Conservation (phyloP, 2,329 filamentous ascomycete genomes). For the Apiospora arundinis region DNA sequence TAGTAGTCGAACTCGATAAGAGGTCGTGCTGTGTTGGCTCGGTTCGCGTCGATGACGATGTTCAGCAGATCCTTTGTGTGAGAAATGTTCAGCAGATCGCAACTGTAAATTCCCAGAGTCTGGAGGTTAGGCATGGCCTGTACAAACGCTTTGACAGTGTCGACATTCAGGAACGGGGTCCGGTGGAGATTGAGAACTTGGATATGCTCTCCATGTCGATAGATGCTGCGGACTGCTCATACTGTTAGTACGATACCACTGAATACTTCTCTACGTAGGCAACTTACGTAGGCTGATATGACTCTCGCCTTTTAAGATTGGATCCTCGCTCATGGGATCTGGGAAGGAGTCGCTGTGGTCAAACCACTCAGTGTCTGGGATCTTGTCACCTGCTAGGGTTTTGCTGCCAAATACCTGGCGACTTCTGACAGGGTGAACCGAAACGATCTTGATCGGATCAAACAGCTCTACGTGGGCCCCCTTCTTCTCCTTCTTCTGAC, state of each 20-base stretch:
- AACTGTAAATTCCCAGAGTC: slow-evolving; percentile 36
- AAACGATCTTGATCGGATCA: background rate
- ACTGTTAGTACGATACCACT: background rate
- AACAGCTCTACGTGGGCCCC: background rate
- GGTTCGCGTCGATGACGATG: slow-evolving; percentile 28
- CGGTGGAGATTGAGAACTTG: slow-evolving; percentile 35
- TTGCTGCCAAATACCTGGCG: background rate
- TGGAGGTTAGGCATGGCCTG: slow-evolving; percentile 30
- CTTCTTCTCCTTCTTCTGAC: background rate
- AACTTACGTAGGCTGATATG: slow-evolving; percentile 22
- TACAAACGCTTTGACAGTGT: slow-evolving; percentile 31
- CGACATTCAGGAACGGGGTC: slow-evolving; percentile 33
- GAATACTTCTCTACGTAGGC: background rate
- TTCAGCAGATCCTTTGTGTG: slow-evolving; percentile 30
- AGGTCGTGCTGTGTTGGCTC: background rate
- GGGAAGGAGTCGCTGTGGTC: background rate
- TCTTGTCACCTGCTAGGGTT: background rate
- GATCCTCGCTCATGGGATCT: background rate
- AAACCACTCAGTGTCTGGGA: background rate
- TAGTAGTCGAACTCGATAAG: slow-evolving; percentile 33
- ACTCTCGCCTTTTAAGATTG: background rate
- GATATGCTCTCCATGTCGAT: slow-evolving; percentile 27
- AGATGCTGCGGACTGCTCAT: background rate
- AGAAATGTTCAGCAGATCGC: slow-evolving; percentile 39
- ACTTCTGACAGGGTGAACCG: background rate